Conservation (phyloP, 2,329 filamentous ascomycete species). For the Pseudocercospora musae region DNA sequence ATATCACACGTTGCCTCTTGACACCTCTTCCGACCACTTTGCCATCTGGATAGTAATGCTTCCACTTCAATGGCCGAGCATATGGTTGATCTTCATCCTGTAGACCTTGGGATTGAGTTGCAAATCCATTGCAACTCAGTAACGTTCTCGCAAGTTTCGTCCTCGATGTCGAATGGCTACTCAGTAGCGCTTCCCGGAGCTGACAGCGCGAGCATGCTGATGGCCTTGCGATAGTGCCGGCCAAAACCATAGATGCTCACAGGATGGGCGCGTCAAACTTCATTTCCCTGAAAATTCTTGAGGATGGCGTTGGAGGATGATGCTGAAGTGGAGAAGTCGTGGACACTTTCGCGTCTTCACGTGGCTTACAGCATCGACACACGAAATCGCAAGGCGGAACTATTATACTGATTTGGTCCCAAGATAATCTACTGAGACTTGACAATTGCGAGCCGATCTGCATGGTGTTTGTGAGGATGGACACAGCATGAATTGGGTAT, state of each 20-base stretch:
- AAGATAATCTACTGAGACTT: too few species aligned
- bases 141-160: not conserved
- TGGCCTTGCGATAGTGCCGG: slow-evolving; percentile 1
- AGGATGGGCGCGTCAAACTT: not conserved
- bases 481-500: not conserved
- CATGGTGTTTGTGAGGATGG: not conserved
- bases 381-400: not conserved
- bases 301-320: not conserved
- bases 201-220: slow-evolving; percentile 5
- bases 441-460: too few species aligned
- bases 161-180: not conserved
- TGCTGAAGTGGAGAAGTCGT: not conserved
- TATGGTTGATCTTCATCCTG: not conserved
- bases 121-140: not conserved
- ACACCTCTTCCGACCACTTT: slow-evolving; percentile 29
- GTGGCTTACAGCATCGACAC: not conserved
- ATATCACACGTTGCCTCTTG: slow-evolving; percentile 26
- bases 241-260: not conserved
- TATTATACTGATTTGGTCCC: too few species aligned
- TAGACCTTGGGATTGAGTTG: not conserved
- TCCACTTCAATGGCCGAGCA: slow-evolving; percentile 1
- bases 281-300: not conserved
- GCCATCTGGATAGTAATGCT: slow-evolving; percentile 16
- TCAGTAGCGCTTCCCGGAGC: not conserved
- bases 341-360: not conserved